Conservation (phyloP, 129 eudicot genomes). For the Heracleum sosnowskyi region DNA sequence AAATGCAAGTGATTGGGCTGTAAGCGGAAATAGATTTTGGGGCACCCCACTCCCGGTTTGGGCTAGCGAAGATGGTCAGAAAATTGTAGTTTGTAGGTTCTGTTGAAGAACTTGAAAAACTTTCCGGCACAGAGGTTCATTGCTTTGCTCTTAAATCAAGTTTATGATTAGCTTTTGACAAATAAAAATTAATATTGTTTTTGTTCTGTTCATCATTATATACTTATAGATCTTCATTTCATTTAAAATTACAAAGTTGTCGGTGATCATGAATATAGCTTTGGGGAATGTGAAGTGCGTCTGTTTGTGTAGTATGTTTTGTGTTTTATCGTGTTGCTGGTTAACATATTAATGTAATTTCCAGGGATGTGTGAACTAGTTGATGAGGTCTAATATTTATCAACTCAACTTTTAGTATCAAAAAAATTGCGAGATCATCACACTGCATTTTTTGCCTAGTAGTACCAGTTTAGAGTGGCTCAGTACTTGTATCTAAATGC, state of each 20-base stretch:
- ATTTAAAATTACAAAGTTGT: neutral
- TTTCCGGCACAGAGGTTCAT: slow-evolving; percentile 57
- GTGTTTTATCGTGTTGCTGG: no score
- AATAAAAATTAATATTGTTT: no score
- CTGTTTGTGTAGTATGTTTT: neutral
- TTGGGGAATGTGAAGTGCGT: neutral
- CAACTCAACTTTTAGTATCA: neutral
- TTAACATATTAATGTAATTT: no score
- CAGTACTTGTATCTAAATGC: neutral
- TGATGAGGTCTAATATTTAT: neutral
- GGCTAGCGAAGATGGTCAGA: slow-evolving; percentile 82
- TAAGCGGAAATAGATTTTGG: slow-evolving; percentile 84
- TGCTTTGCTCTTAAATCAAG: neutral
- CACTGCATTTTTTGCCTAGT: neutral
- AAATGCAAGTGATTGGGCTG: slow-evolving; percentile 83
- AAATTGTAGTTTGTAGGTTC: slow-evolving; percentile 61
- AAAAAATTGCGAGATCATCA: neutral
- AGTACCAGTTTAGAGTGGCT: neutral
- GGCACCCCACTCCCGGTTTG: slow-evolving; percentile 88
- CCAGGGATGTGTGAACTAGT: neutral
- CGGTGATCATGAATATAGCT: neutral
- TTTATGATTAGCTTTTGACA: neutral
- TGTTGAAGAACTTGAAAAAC: slow-evolving; percentile 58
- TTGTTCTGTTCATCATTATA: neutral
- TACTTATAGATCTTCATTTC: neutral